These are phyloP conservation scores for Austroboletus festivus DNA, from an alignment of 768 basidiomycete genomes.

Conservation along the genomic window DNA sequence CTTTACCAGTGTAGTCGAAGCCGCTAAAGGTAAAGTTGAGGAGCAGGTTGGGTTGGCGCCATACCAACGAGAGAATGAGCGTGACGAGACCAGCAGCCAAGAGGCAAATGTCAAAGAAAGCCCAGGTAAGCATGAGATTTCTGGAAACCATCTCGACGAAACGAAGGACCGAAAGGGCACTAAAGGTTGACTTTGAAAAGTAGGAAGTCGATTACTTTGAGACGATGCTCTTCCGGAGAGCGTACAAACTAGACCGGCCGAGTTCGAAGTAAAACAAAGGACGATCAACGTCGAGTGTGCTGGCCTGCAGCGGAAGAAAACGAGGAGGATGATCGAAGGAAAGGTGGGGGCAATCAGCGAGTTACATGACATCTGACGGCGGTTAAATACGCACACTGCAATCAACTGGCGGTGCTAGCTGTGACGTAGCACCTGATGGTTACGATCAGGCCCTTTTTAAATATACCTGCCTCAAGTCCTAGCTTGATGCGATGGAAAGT, in stretches of 20 bases:
- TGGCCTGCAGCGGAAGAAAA: conserved; percentile 39
- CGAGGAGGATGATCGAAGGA: not conserved
- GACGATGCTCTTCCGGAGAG: conserved; percentile 52
- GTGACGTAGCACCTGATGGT: conserved; percentile 4
- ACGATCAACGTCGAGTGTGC: conserved; percentile 67
- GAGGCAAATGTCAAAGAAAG: conserved; percentile 64
- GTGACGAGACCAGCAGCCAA: conserved; percentile 66
- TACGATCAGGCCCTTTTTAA: not conserved
- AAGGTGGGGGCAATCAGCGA: conserved; percentile 2
- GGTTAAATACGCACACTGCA: conserved; percentile 12
- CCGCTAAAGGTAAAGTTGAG: conserved; percentile 67
- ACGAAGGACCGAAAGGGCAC: not conserved
- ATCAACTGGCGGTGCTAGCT: not conserved
- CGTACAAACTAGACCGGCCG: conserved; percentile 41
- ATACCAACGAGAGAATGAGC: conserved; percentile 67
- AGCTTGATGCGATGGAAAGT: not conserved
- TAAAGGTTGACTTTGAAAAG: conserved; percentile 8
- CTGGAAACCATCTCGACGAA: conserved; percentile 61
- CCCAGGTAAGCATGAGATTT: conserved; percentile 69
- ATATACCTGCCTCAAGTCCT: not conserved
- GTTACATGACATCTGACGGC: conserved; percentile 1
- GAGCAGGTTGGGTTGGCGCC: conserved; percentile 65
- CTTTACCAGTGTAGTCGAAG: conserved; percentile 58
- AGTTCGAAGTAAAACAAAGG: conserved; percentile 40
- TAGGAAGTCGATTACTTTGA: conserved; percentile 11